Evolutionary conservation across 2,329 filamentous ascomycete genomes (phyloP).

Genomic region (Amesomyces nigricolor): DNA sequence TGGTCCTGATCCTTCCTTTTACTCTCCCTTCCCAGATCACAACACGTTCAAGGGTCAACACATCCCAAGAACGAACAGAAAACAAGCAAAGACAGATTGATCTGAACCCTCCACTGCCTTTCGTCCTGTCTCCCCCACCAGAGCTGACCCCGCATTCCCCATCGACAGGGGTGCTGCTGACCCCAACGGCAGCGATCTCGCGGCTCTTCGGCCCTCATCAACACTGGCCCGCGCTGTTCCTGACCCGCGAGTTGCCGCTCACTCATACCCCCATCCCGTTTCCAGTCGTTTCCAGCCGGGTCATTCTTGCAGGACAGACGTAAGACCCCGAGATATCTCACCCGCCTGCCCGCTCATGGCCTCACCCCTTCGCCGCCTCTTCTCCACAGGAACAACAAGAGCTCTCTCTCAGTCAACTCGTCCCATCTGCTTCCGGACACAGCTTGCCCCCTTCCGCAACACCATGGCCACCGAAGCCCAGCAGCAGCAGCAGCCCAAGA

Average conservation of each 20-base stretch:
- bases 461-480: conserved; percentile 23
- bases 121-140: background rate
- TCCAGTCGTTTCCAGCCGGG: background rate
- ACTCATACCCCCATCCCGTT: background rate
- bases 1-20: background rate
- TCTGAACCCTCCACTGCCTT: no score
- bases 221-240: background rate
- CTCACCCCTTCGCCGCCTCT: conserved; percentile 6
- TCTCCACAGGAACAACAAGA: background rate
- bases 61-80: background rate
- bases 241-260: conserved; percentile 11
- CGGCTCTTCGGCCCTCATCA: background rate
- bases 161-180: background rate
- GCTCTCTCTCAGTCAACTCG: background rate
- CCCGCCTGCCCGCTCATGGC: conserved; percentile 4
- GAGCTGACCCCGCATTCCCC: conserved; percentile 11
- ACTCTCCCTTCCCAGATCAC: background rate
- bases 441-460: background rate
- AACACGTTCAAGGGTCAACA: background rate
- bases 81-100: no score
- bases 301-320: background rate
- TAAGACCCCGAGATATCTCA: background rate
- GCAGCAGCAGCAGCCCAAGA: conserved; percentile 34
- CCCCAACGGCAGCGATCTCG: conserved; percentile 4
- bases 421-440: background rate